Evolutionary conservation across 2,329 filamentous ascomycete species (phyloP).

Genomic region (Trichoderma koningiopsis): DNA sequence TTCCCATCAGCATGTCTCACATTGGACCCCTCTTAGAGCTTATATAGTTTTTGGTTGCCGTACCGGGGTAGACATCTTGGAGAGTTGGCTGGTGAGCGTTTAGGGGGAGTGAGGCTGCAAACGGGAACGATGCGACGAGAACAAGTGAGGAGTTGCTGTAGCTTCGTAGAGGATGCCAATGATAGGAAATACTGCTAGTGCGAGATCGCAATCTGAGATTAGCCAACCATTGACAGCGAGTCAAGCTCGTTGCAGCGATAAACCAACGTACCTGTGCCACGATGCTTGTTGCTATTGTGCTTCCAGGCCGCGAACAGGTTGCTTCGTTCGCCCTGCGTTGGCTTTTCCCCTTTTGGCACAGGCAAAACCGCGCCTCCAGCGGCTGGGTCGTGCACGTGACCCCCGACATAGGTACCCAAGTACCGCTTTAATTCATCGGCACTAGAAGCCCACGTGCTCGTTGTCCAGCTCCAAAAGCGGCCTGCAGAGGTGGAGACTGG

Average conservation of each 20-base stretch:
- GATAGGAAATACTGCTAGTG: slow-evolving; percentile 1
- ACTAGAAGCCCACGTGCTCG: slow-evolving; percentile 36
- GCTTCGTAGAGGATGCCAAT: neutral
- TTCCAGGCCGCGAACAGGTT: slow-evolving; percentile 23
- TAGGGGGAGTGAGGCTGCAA: neutral
- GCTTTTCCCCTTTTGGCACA: slow-evolving; percentile 35
- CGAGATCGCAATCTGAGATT: neutral
- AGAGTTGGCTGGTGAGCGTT: slow-evolving; percentile 27
- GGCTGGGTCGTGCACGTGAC: slow-evolving; percentile 36
- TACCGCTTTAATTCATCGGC: no score
- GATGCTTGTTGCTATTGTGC: slow-evolving; percentile 12
- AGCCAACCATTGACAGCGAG: neutral
- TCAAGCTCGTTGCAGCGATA: slow-evolving; percentile 32
- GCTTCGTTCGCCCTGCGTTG: slow-evolving; percentile 31
- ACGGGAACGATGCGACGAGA: neutral
- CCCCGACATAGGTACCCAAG: neutral
- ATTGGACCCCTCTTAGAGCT: neutral
- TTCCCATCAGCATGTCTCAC: slow-evolving; percentile 30
- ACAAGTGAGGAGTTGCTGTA: neutral
- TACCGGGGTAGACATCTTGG: slow-evolving; percentile 47
- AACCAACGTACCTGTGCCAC: slow-evolving; percentile 24
- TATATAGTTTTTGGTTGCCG: slow-evolving; percentile 5
- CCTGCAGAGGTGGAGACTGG: slow-evolving; percentile 9
- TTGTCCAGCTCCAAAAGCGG: slow-evolving; percentile 5
- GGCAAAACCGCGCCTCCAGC: slow-evolving; percentile 16